Evolutionary conservation across 495 filamentous ascomycete genomes (phyloP).

Genomic region (Tetracladium setigerum): DNA sequence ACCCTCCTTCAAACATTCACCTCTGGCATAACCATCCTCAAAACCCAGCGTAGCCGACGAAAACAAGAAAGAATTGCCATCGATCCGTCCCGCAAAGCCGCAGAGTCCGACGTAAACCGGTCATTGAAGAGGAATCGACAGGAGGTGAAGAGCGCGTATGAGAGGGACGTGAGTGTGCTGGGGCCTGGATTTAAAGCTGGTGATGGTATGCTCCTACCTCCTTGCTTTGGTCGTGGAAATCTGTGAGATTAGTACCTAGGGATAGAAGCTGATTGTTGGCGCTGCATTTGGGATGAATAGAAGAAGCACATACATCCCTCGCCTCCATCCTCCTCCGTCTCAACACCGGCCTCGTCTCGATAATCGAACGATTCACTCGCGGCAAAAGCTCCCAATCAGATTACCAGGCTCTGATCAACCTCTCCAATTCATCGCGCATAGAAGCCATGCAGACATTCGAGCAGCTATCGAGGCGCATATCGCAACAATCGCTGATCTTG

Average conservation of each 20-base stretch:
- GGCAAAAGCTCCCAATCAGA: slow-evolving; percentile 16
- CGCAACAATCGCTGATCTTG: slow-evolving; percentile 8
- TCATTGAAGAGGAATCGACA: slow-evolving; percentile 13
- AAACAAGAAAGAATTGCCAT: slow-evolving; percentile 2
- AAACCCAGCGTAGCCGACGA: slow-evolving; percentile 4
- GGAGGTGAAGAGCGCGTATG: slow-evolving; percentile 17
- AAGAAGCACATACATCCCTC: slow-evolving; percentile 17
- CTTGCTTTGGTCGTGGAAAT: too few species aligned
- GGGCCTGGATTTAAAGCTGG: slow-evolving; percentile 17
- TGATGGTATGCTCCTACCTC: slow-evolving; percentile 15
- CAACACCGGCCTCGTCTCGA: slow-evolving; percentile 18
- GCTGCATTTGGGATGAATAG: not conserved
- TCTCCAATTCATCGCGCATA: slow-evolving; percentile 17
- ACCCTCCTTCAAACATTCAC: slow-evolving; percentile 16
- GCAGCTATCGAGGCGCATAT: slow-evolving; percentile 16
- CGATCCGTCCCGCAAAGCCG: slow-evolving; percentile 1
- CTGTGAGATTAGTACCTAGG: too few species aligned
- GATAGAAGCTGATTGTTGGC: too few species aligned
- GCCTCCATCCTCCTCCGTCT: slow-evolving; percentile 20
- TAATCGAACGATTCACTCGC: slow-evolving; percentile 16
- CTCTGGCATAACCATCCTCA: slow-evolving; percentile 15
- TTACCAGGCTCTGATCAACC: slow-evolving; percentile 16
- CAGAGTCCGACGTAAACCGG: slow-evolving; percentile 12
- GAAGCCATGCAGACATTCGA: slow-evolving; percentile 22
- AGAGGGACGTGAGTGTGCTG: slow-evolving; percentile 4